phyloP scores from a whole-genome alignment of 345 rosid genomes.

The Capsella bursapastoris region DNA sequence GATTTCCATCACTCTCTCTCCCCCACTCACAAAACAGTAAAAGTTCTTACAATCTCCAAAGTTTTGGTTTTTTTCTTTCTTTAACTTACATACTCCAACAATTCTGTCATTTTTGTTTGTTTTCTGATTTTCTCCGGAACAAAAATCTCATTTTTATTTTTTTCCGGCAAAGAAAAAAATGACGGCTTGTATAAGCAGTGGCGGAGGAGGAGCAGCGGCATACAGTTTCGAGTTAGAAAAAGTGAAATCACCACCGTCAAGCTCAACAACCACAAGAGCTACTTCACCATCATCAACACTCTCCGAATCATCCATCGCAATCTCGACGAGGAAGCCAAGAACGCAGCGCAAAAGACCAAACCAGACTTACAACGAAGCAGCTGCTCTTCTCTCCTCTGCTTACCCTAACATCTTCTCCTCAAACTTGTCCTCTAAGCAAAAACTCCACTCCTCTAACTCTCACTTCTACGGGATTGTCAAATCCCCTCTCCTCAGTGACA shows the following conservation, averaged over 20 bases:
- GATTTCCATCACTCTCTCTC: constrained; percentile 33
- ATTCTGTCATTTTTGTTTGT: neutral
- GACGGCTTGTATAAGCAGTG: constrained; percentile 82
- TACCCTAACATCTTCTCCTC: constrained; percentile 72
- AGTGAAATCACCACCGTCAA: constrained; percentile 60
- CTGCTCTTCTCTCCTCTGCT: constrained; percentile 86
- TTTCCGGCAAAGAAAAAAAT: constrained; percentile 37
- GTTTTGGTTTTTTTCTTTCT: neutral
- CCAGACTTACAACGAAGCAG: constrained; percentile 95
- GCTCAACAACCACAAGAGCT: constrained; percentile 53
- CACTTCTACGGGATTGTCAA: constrained; percentile 47
- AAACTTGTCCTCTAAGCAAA: constrained; percentile 39
- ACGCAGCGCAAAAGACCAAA: constrained; percentile 86
- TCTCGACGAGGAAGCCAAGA: constrained; percentile 86
- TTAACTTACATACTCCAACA: neutral
- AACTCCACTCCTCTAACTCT: constrained; percentile 37
- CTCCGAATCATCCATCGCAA: constrained; percentile 70
- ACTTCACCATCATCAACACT: constrained; percentile 82
- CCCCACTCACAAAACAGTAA: constrained; percentile 10
- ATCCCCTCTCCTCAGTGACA: constrained; percentile 43
- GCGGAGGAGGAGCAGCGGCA: constrained; percentile 62
- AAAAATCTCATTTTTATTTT: no score
- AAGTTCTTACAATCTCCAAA: constrained; percentile 1
- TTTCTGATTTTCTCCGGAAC: neutral
- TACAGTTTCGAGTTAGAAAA: constrained; percentile 78